phyloP scores from a whole-genome alignment of 2,329 filamentous ascomycete genomes.

The Plenodomus lindquistii region DNA sequence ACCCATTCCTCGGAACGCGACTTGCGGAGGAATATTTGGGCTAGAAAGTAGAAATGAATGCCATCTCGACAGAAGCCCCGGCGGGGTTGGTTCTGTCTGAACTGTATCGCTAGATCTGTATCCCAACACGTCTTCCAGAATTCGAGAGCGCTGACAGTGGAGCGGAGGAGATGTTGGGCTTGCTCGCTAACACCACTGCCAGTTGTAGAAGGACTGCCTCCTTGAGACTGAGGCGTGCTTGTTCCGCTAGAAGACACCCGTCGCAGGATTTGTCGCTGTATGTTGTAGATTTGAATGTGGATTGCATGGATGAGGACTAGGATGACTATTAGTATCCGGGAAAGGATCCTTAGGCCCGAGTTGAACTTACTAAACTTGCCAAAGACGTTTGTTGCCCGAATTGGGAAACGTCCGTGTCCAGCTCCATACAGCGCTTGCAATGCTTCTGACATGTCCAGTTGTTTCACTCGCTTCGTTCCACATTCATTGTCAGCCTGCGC shows the following conservation, averaged over 20 bases:
- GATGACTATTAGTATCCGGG: constrained; percentile 8
- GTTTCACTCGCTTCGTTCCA: constrained; percentile 66
- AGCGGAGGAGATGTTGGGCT: constrained; percentile 52
- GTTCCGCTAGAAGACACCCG: constrained; percentile 49
- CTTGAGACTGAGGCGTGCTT: constrained; percentile 61
- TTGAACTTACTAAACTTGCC: constrained; percentile 62
- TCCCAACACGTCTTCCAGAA: constrained; percentile 77
- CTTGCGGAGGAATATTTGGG: constrained; percentile 66
- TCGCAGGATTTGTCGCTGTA: constrained; percentile 50
- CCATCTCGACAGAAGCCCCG: constrained; percentile 73
- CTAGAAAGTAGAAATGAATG: constrained; percentile 74
- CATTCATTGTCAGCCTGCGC: constrained; percentile 63
- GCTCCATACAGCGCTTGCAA: constrained; percentile 64
- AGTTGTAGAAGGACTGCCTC: constrained; percentile 53
- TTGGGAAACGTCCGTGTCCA: constrained; percentile 62
- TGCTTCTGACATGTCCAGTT: constrained; percentile 66
- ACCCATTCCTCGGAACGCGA: constrained; percentile 59
- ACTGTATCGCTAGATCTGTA: constrained; percentile 69
- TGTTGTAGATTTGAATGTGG: constrained; percentile 63
- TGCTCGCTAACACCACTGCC: constrained; percentile 51
- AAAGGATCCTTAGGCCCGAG: background rate
- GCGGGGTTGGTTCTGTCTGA: constrained; percentile 63
- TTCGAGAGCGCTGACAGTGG: constrained; percentile 60
- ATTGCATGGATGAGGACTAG: constrained; percentile 69
- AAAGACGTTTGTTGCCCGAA: constrained; percentile 70